Conservation (phyloP, 2,329 filamentous ascomycete species). For the Lecanicillium sp. region DNA sequence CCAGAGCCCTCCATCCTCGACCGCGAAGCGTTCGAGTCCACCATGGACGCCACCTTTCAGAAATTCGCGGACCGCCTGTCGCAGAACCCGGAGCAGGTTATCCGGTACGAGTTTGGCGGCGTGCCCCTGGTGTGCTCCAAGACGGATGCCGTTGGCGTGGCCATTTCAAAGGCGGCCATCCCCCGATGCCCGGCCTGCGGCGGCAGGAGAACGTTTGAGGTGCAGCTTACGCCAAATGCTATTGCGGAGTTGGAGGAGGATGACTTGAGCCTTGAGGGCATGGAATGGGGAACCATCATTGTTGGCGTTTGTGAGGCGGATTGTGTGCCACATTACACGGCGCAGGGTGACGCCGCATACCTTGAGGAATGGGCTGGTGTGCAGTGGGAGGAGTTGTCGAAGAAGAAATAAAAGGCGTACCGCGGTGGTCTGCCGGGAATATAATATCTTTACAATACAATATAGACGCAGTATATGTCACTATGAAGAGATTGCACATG, state of each 20-base stretch:
- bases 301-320: slow-evolving; percentile 77
- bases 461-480: too few relatives aligned
- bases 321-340: slow-evolving; percentile 56
- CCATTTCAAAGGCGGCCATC: slow-evolving; percentile 49
- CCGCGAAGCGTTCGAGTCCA: slow-evolving; percentile 64
- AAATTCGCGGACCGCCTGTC: slow-evolving; percentile 70
- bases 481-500: too few relatives aligned
- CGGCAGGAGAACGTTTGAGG: slow-evolving; percentile 70
- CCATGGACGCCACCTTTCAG: slow-evolving; percentile 69
- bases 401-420: slow-evolving; percentile 23
- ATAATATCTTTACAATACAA: slow-evolving; percentile 12
- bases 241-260: slow-evolving; percentile 84
- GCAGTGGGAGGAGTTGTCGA: slow-evolving; percentile 81
- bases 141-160: slow-evolving; percentile 63
- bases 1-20: slow-evolving; percentile 46
- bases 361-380: slow-evolving; percentile 96
- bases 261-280: slow-evolving; percentile 66
- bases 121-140: slow-evolving; percentile 73
- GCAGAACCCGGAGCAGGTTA: slow-evolving; percentile 76
- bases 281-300: slow-evolving; percentile 97
- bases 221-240: slow-evolving; percentile 85
- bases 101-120: slow-evolving; percentile 72
- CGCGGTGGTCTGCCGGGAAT: not conserved
- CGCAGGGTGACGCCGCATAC: slow-evolving; percentile 62
- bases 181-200: slow-evolving; percentile 75